Evolutionary conservation across 2,329 filamentous ascomycete species (phyloP).

Genomic region (Ramularia endophylla): DNA sequence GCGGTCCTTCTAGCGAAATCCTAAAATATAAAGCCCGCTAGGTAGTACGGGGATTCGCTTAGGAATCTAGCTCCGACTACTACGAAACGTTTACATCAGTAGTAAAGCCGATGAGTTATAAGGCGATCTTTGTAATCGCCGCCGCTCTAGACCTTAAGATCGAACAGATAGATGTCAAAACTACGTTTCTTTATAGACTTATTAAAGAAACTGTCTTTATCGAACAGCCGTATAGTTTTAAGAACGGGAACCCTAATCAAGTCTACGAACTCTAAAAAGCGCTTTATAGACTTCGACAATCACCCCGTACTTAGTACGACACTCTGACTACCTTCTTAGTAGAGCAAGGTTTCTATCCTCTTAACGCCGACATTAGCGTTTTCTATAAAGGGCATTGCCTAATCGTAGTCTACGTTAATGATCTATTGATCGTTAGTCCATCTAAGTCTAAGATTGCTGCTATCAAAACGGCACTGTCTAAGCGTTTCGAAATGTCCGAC

Average conservation of each 20-base stretch:
- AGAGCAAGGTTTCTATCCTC: background rate
- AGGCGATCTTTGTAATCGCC: conserved; percentile 25
- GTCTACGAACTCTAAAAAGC: conserved; percentile 3
- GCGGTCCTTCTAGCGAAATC: background rate
- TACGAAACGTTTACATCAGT: conserved; percentile 26
- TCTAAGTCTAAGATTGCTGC: conserved; percentile 2
- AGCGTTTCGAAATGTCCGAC: conserved; percentile 10
- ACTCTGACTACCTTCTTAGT: conserved; percentile 1
- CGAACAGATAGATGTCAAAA: conserved; percentile 25
- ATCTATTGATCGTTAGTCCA: conserved; percentile 10
- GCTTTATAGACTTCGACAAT: conserved; percentile 10
- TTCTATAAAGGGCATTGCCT: conserved; percentile 4
- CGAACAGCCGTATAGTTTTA: background rate
- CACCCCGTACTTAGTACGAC: conserved; percentile 5
- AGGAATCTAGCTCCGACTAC: conserved; percentile 26
- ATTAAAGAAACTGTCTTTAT: background rate
- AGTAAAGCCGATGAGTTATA: conserved; percentile 15
- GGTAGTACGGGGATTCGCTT: conserved; percentile 25
- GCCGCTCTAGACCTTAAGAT: conserved; percentile 20
- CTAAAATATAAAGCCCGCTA: conserved; percentile 23
- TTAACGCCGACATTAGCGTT: conserved; percentile 3
- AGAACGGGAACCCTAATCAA: background rate
- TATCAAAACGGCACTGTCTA: conserved; percentile 2
- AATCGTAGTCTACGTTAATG: conserved; percentile 11
- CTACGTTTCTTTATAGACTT: background rate